Conservation (phyloP, 2,329 filamentous ascomycete species). For the Mariannaea sp. region DNA sequence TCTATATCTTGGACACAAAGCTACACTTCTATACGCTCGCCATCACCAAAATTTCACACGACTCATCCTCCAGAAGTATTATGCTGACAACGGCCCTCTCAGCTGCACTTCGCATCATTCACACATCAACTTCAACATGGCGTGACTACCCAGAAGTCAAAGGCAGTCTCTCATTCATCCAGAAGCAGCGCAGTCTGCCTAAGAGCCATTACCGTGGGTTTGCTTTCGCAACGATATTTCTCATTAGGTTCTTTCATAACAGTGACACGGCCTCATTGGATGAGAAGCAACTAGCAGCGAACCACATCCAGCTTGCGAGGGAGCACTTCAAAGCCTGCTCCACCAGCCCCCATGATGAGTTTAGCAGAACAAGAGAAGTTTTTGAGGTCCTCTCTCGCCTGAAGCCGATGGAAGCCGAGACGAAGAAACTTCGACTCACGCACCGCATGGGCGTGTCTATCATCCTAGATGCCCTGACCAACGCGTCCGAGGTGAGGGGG, state of each 20-base stretch:
- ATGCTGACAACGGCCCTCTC: slow-evolving; percentile 16
- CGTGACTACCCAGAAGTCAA: no score
- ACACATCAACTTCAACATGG: background rate
- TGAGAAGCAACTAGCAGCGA: slow-evolving; percentile 20
- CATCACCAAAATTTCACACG: slow-evolving; percentile 10
- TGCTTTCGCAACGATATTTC: slow-evolving; percentile 25
- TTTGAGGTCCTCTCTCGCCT: slow-evolving; percentile 23
- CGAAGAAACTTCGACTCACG: slow-evolving; percentile 10
- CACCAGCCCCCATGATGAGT: slow-evolving; percentile 20
- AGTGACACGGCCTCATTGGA: slow-evolving; percentile 2
- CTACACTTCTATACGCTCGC: slow-evolving; percentile 24
- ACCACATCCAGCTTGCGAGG: slow-evolving; percentile 22
- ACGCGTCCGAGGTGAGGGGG: slow-evolving; percentile 14
- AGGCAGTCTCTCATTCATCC: background rate
- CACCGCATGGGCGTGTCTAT: slow-evolving; percentile 26
- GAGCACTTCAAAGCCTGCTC: slow-evolving; percentile 15
- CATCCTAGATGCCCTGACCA: no score
- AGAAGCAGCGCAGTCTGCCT: slow-evolving; percentile 16
- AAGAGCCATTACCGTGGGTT: slow-evolving; percentile 27
- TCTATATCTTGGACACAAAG: slow-evolving; percentile 21
- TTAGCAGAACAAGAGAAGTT: slow-evolving; percentile 6
- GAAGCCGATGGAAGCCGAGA: background rate
- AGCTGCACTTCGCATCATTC: slow-evolving; percentile 10
- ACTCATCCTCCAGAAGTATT: slow-evolving; percentile 16
- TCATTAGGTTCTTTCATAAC: slow-evolving; percentile 26